phyloP scores from a whole-genome alignment of 1,284 basidiomycete species.

The Rhizoctonia solani region DNA sequence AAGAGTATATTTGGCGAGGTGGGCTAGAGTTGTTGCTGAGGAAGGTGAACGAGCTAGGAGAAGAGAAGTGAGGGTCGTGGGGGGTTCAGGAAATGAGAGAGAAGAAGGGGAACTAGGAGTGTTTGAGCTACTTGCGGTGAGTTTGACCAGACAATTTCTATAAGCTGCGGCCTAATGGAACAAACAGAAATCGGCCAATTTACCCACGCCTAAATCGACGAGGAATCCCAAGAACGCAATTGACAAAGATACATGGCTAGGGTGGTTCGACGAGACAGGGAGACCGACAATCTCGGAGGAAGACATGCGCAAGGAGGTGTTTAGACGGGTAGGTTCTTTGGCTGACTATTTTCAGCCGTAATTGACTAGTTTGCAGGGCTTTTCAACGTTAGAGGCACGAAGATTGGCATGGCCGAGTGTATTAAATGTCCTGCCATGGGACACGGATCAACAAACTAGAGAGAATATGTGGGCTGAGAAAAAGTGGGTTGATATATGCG shows the following conservation, averaged over 20 bases:
- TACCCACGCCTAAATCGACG: constrained; percentile 75
- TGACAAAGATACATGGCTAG: constrained; percentile 67
- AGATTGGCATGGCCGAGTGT: constrained; percentile 88
- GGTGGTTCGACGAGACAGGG: constrained; percentile 74
- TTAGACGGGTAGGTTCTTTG: constrained; percentile 54
- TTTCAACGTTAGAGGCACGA: constrained; percentile 59
- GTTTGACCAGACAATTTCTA: background rate
- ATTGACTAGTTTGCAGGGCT: constrained; percentile 49
- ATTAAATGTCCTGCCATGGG: constrained; percentile 83
- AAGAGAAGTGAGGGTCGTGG: constrained; percentile 65
- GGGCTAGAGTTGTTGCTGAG: constrained; percentile 94
- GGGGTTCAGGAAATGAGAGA: constrained; percentile 51
- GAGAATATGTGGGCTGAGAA: constrained; percentile 64
- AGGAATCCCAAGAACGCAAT: constrained; percentile 73
- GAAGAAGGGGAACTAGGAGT: constrained; percentile 80
- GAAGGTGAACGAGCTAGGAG: constrained; percentile 87
- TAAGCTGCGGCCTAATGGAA: background rate
- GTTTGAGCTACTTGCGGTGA: constrained; percentile 71
- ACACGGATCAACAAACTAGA: constrained; percentile 60
- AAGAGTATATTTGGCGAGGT: constrained; percentile 92
- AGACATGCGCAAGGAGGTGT: constrained; percentile 75
- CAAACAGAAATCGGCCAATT: constrained; percentile 68
- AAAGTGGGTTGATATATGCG: constrained; percentile 52
- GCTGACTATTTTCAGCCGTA: background rate
- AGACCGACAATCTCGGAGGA: constrained; percentile 64